phyloP scores from a whole-genome alignment of 768 basidiomycete genomes.

The Flagelloscypha sp. region DNA sequence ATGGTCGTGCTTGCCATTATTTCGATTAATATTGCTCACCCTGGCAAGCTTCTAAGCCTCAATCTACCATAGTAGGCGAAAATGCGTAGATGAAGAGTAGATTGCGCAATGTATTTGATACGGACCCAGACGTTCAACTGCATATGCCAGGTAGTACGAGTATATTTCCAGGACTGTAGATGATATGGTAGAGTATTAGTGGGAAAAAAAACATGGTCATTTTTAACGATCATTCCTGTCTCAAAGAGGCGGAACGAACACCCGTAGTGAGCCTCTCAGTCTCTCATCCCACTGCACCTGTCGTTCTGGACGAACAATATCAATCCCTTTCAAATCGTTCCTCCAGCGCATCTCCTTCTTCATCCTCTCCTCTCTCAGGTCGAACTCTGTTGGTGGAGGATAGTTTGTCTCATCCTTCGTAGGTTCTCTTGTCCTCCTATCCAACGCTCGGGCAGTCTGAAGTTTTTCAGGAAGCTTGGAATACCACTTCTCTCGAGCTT shows the following conservation, averaged over 20 bases:
- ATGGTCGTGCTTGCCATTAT: slow-evolving; percentile 32
- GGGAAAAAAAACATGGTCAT: too few relatives aligned
- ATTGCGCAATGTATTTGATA: too few relatives aligned
- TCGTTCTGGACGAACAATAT: slow-evolving; percentile 56
- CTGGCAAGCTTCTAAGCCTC: slow-evolving; percentile 26
- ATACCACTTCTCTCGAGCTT: slow-evolving; percentile 72
- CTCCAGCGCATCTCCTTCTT: slow-evolving; percentile 88
- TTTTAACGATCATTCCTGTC: slow-evolving; percentile 6
- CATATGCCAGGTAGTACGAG: too few relatives aligned
- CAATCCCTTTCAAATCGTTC: slow-evolving; percentile 72
- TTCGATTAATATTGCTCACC: slow-evolving; percentile 31
- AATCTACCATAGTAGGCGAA: too few relatives aligned
- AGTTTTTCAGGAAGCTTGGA: slow-evolving; percentile 58
- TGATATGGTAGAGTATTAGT: too few relatives aligned
- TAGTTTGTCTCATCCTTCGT: slow-evolving; percentile 74
- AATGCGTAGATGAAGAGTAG: too few relatives aligned
- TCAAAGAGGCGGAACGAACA: slow-evolving; percentile 44
- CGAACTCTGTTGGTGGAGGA: slow-evolving; percentile 82
- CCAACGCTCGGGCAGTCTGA: slow-evolving; percentile 64
- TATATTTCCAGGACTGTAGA: neutral
- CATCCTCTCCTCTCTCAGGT: slow-evolving; percentile 79
- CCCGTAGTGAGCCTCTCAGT: slow-evolving; percentile 49
- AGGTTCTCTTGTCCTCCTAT: slow-evolving; percentile 67
- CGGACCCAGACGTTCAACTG: too few relatives aligned
- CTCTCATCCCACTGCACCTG: slow-evolving; percentile 72